A percentile compares a stretch with the other conserved stretches of the same genome.
These are phyloP conservation scores for Populus trichocarpa DNA, from an alignment of 441 rosid genomes.

Conservation along the genomic window DNA sequence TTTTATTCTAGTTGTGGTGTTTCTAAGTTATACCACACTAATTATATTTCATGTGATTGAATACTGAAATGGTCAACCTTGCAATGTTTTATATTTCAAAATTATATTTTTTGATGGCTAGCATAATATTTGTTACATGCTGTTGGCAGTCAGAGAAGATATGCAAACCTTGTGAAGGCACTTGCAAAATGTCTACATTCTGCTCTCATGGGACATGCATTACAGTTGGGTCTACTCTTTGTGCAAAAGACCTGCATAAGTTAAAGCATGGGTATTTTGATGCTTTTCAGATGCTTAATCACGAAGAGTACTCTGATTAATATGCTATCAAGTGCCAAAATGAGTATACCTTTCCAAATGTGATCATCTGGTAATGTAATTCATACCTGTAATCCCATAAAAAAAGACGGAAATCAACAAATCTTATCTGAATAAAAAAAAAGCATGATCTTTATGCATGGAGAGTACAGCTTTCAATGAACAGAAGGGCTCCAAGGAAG, in stretches of 20 bases:
- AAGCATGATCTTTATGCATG: neutral
- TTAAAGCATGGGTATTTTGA: constrained; percentile 15
- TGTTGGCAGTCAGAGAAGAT: neutral
- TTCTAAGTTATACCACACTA: neutral
- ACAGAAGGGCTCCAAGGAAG: constrained; percentile 5
- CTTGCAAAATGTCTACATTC: constrained; percentile 99
- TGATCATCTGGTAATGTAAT: constrained; percentile 95
- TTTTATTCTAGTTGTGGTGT: neutral
- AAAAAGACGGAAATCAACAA: constrained; percentile 17
- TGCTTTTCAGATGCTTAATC: constrained; percentile 12
- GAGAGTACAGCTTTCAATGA: neutral
- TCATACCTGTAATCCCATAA: constrained; percentile 63
- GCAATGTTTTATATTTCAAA: constrained; percentile 6
- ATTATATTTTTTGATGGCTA: neutral
- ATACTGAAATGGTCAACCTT: neutral
- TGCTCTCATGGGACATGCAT: constrained; percentile 98
- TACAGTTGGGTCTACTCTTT: constrained; percentile 93
- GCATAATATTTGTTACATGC: neutral
- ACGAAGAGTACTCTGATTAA: constrained; percentile 5
- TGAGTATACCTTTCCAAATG: constrained; percentile 83
- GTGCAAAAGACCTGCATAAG: constrained; percentile 92
- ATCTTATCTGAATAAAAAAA: constrained; percentile 6
- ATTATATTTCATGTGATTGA: neutral
- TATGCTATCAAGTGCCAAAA: constrained; percentile 20
- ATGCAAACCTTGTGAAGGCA: constrained; percentile 93